Base-by-base conservation (phyloP, 2,329 filamentous ascomycete genomes). In the Davidsoniella australis region DNA sequence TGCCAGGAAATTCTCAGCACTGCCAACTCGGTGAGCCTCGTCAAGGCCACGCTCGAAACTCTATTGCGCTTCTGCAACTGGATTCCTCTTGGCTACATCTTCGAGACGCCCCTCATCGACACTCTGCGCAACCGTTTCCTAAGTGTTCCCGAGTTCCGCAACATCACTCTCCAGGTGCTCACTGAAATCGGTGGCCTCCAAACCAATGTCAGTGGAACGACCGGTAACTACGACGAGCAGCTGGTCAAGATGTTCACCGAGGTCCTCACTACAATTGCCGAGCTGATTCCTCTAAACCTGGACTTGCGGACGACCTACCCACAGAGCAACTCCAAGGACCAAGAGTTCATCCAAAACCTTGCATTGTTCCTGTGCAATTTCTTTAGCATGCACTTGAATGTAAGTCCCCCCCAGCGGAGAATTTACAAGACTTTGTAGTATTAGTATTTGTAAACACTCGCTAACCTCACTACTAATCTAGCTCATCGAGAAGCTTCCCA, bases 171-270 rank as follows among this genome's bases (percentile, higher is more conserved):
- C 54, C 94, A 98, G 66, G 94, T 88, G 58, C 72, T 98, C 63
- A 98, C 91, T 3, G 91, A 98, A 66, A 96, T 98, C 64, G 93
- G 88, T 55, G 84, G 91, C 53, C 70, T 98, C 54, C 86, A 94
- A 62, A 91, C 89, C 23, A 85, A 83, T 12, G 76, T 69, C 59
- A 80, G 67, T 56, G 80, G 66, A 62, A 73, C 77, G 57, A 66
- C 74, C 14, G 74, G 78, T 59, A 79, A 82, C 24, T 98, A 95
- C 62, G 86, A 95, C 58, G 91, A 98, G 63, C 89, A 94, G 68
- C 75, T 98, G 42, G 82, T 96, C 48, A 82, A 89, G 63, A 96
- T 98, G 91, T 98, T 98, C 66, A 96, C 91, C 41, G 89, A 95
- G 63, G 91, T 91, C 18, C 68, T 98, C 57, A 93, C 85, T 9